Conservation (phyloP, 176 grass and related monocot genomes). For the Avena insularis region DNA sequence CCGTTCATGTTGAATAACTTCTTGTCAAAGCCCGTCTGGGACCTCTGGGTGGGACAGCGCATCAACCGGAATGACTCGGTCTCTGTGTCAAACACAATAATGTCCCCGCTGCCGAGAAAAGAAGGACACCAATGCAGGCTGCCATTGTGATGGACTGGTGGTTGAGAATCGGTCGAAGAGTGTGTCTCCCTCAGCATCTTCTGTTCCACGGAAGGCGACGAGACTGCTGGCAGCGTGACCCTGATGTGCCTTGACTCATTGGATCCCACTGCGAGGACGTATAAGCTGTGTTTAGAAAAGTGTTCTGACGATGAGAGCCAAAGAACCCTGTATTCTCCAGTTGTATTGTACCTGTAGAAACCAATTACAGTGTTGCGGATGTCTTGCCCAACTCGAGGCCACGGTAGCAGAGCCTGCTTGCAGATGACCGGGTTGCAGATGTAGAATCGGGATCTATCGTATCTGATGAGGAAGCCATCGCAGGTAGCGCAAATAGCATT, state of each 20-base stretch:
- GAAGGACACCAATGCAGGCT: background rate
- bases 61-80: background rate
- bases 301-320: background rate
- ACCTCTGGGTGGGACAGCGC: background rate
- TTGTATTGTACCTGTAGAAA: background rate
- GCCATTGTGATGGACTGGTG: background rate
- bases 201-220: background rate
- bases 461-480: background rate
- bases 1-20: background rate
- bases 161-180: background rate
- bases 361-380: background rate
- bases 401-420: background rate
- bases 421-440: conserved; percentile 1
- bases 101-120: background rate
- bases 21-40: background rate
- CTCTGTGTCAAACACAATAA: background rate
- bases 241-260: background rate
- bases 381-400: background rate
- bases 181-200: background rate
- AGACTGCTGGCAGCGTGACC: background rate
- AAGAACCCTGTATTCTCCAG: background rate
- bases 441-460: background rate
- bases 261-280: background rate
- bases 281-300: background rate
- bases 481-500: background rate